These are phyloP conservation scores for Pseudocercospora fijiensis DNA, from an alignment of 2,329 filamentous ascomycete genomes.

Conservation along the genomic window DNA sequence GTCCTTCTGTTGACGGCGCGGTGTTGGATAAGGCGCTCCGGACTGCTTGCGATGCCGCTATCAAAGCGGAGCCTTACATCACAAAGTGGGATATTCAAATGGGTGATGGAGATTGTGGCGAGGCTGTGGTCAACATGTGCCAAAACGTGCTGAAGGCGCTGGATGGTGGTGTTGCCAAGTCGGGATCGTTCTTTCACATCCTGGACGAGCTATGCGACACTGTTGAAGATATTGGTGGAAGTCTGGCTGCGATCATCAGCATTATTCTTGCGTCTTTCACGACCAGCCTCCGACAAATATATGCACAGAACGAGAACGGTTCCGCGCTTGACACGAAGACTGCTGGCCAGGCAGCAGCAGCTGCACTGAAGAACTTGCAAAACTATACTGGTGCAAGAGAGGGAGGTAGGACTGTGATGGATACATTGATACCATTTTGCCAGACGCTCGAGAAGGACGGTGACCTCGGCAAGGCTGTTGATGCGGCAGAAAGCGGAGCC, in stretches of 20 bases:
- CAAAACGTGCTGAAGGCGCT: conserved; percentile 37
- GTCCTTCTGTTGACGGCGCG: conserved; percentile 32
- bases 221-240: conserved; percentile 42
- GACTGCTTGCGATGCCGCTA: conserved; percentile 48
- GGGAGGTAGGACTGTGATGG: conserved; percentile 42
- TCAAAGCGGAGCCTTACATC: conserved; percentile 61
- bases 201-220: conserved; percentile 38
- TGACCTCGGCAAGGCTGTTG: conserved; percentile 34
- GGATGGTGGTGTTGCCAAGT: conserved; percentile 33
- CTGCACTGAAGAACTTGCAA: conserved; percentile 46
- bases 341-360: conserved; percentile 35
- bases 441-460: conserved; percentile 34
- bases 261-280: conserved; percentile 42
- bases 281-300: conserved; percentile 41
- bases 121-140: conserved; percentile 48
- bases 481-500: conserved; percentile 37
- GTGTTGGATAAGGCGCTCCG: conserved; percentile 43
- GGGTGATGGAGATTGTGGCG: conserved; percentile 67
- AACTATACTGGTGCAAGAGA: conserved; percentile 39
- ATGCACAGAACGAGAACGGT: conserved; percentile 27
- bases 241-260: conserved; percentile 40
- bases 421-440: conserved; percentile 42
- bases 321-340: conserved; percentile 30
- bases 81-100: conserved; percentile 64
- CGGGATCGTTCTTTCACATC: conserved; percentile 36